Base-by-base conservation (phyloP, 495 filamentous ascomycete genomes). In the Aspergillus asperescens region DNA sequence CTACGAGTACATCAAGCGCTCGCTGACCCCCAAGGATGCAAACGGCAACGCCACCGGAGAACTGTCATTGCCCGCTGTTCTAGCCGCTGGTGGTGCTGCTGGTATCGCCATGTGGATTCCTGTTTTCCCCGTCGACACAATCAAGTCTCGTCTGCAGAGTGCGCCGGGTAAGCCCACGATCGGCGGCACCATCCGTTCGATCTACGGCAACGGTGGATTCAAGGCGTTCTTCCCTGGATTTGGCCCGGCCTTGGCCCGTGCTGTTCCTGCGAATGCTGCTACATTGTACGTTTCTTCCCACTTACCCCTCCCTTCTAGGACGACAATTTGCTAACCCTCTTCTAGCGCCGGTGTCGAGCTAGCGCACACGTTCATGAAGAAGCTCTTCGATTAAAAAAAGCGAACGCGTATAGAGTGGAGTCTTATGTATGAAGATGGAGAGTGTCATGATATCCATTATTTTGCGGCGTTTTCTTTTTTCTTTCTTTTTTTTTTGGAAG, bases 31-130 rank as follows among this genome's bases (percentile, higher is more conserved):
- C 12, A 82, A 84, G 56, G 90, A 96, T 63, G 87, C 78, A 13
- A 68, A 73, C n/a, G 89, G 88, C 8, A 84, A 88, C 49, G 68
- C 82, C 13, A 83, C 78, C 10, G 74, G 74, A 25, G 73, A 91
- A 56, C 73, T 97, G 39, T 90, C 87, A 46, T 69, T 97, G 54
- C 66, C 79, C 3, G 94, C 93, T 4, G 81, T 99, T n/a, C 83
- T 88, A 55, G 77, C 81, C 29, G 93, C 93, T 0, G 93, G 93
- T 52, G 93, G 88, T 39, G 86, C 83, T 0, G 93, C 93, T 0
- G 93, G 93, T 61, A 83, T 99, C 41, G 90, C 93, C 19, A 99
- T 99, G 94, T 99, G 93, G 93, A 88, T 96, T 54, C 89, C 95
- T 20, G 90, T 99, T 16, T 99, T 99, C 80, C 93, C 93, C 5